A percentile compares a stretch with the other conserved stretches of the same genome.
Evolutionary conservation across 2,329 filamentous ascomycete species (phyloP).

Genomic region (Coniochaeta sp.): DNA sequence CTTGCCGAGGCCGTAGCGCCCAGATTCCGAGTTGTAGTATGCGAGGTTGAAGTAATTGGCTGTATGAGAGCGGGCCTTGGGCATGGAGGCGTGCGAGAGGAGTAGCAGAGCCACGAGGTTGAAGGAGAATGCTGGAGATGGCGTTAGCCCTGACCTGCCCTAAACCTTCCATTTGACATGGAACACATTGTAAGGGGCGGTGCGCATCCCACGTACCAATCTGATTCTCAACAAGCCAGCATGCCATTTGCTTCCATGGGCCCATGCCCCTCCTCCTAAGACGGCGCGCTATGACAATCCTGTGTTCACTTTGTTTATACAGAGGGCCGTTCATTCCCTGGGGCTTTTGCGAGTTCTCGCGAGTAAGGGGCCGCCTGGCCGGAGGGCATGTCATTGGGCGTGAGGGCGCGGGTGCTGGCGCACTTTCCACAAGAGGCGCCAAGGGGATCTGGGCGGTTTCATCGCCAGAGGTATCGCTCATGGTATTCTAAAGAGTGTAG

Average conservation of each 20-base stretch:
- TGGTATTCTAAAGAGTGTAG: not conserved
- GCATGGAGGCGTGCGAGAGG: conserved; percentile 76
- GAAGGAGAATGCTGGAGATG: conserved; percentile 63
- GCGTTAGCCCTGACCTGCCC: not conserved
- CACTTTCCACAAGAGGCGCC: not conserved
- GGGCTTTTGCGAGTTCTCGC: conserved; percentile 21
- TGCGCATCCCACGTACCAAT: conserved; percentile 50
- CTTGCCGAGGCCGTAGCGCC: conserved; percentile 66
- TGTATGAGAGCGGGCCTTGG: conserved; percentile 71
- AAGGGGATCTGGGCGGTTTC: not conserved
- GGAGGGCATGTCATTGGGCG: not conserved
- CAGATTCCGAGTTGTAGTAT: conserved; percentile 65
- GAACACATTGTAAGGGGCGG: too few species aligned
- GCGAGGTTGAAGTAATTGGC: conserved; percentile 82
- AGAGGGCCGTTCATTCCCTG: conserved; percentile 47
- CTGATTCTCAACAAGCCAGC: conserved; percentile 72
- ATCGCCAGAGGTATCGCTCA: not conserved
- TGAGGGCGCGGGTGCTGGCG: not conserved
- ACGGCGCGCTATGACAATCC: conserved; percentile 47
- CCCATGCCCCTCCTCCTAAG: conserved; percentile 56
- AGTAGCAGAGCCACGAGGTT: conserved; percentile 79
- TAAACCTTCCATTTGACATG: too few species aligned
- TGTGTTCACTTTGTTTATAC: conserved; percentile 48
- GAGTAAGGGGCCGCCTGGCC: not conserved
- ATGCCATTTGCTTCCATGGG: conserved; percentile 51